Evolutionary conservation across 805 yeast species (phyloP).

Genomic region (Wickerhamomyces hampshirensis): DNA sequence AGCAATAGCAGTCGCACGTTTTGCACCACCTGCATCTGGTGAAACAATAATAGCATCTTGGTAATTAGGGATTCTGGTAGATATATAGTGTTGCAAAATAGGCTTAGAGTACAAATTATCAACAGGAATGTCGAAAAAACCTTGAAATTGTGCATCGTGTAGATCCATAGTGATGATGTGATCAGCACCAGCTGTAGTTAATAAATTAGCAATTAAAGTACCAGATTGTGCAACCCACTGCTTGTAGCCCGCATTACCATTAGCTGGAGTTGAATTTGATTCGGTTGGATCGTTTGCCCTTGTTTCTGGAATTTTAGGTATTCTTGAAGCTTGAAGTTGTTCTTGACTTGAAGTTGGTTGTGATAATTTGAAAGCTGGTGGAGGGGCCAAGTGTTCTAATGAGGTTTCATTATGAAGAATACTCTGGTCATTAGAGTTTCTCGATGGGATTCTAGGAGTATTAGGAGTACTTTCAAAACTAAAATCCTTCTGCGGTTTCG

Average conservation of each 20-base stretch:
- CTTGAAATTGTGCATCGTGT: conserved; percentile 97
- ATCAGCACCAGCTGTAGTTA: conserved; percentile 93
- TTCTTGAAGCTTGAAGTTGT: conserved; percentile 3
- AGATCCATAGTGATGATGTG: conserved; percentile 96
- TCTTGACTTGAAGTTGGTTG: neutral
- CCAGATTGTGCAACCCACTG: conserved; percentile 97
- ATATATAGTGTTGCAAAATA: conserved; percentile 77
- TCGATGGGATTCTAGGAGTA: conserved; percentile 34
- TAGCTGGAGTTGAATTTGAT: conserved; percentile 24
- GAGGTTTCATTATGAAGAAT: too few species aligned
- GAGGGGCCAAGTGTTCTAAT: too few species aligned
- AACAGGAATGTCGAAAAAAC: conserved; percentile 93
- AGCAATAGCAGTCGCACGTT: conserved; percentile 91
- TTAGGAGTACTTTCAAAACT: conserved; percentile 47
- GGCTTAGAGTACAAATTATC: conserved; percentile 92
- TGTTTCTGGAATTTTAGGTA: conserved; percentile 32
- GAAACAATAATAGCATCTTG: conserved; percentile 87
- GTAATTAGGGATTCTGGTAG: conserved; percentile 70
- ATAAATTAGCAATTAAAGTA: conserved; percentile 79
- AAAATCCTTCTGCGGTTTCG: conserved; percentile 33
- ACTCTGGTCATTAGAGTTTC: neutral
- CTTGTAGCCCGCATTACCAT: conserved; percentile 65
- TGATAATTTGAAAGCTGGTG: conserved; percentile 6
- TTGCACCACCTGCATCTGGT: conserved; percentile 99
- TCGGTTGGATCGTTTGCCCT: conserved; percentile 15